phyloP scores from a whole-genome alignment of 495 filamentous ascomycete genomes.

The Penicillium mononematosum region DNA sequence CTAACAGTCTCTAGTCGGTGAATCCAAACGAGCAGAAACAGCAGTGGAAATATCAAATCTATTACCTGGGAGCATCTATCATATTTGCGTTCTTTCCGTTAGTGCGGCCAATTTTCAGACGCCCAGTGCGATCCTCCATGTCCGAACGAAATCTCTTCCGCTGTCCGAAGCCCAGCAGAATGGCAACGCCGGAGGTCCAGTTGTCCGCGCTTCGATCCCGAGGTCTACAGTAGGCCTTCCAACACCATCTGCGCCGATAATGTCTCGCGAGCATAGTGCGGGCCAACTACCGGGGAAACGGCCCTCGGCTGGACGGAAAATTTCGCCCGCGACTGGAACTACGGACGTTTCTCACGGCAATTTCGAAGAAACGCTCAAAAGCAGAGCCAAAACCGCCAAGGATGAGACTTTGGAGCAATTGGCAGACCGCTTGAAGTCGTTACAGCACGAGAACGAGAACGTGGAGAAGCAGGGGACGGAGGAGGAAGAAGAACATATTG shows the following conservation, averaged over 20 bases:
- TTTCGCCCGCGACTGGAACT: conserved; percentile 68
- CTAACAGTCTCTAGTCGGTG: conserved; percentile 63
- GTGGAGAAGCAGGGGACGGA: conserved; percentile 61
- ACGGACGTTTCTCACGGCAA: conserved; percentile 44
- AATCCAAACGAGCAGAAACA: conserved; percentile 79
- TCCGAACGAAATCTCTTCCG: conserved; percentile 66
- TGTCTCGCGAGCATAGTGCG: conserved; percentile 62
- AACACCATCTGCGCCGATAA: conserved; percentile 50
- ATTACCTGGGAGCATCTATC: conserved; percentile 83
- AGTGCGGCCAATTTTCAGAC: conserved; percentile 89
- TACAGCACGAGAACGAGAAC: conserved; percentile 73
- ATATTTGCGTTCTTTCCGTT: conserved; percentile 84
- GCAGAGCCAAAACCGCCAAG: conserved; percentile 27
- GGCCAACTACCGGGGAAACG: conserved; percentile 59
- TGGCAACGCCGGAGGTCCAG: conserved; percentile 39
- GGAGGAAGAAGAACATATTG: conserved; percentile 72
- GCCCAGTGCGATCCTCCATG: conserved; percentile 76
- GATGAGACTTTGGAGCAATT: conserved; percentile 54
- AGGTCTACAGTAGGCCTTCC: conserved; percentile 54
- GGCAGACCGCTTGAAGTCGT: conserved; percentile 66
- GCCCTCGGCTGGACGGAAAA: conserved; percentile 67
- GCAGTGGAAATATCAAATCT: conserved; percentile 85
- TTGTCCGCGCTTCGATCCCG: conserved; percentile 45
- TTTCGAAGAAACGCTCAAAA: conserved; percentile 41
- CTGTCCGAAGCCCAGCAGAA: conserved; percentile 52